A percentile compares a stretch with the other conserved stretches of the same genome.
phyloP scores from a whole-genome alignment of 2,329 filamentous ascomycete species.

The Piedraia hortae region DNA sequence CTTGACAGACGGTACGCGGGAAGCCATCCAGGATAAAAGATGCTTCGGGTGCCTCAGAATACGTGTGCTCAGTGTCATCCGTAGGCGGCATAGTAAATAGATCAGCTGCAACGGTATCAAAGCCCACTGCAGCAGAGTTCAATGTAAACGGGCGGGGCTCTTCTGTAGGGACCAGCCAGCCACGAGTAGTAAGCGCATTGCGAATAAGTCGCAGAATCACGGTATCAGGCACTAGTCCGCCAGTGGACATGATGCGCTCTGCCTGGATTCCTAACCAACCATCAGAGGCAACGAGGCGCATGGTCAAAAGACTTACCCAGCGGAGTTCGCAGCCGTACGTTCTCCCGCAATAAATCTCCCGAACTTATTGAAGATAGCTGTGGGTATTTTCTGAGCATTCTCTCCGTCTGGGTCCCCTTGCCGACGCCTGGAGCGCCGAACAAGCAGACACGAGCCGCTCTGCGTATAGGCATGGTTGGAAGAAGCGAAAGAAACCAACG shows the following conservation, averaged over 20 bases:
- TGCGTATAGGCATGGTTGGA: slow-evolving; percentile 22
- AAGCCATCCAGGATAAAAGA: slow-evolving; percentile 95
- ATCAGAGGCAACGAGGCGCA: slow-evolving; percentile 2
- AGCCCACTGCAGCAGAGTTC: slow-evolving; percentile 15
- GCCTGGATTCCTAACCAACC: slow-evolving; percentile 92
- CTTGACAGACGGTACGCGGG: slow-evolving; percentile 64
- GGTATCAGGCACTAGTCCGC: slow-evolving; percentile 70
- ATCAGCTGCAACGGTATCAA: slow-evolving; percentile 4
- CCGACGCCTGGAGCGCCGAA: slow-evolving; percentile 90
- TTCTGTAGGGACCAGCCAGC: slow-evolving; percentile 35
- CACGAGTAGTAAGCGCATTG: slow-evolving; percentile 58
- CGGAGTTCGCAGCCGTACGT: slow-evolving; percentile 69
- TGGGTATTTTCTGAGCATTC: slow-evolving; percentile 62
- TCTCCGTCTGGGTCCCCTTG: slow-evolving; percentile 78
- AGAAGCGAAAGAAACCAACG: too few species aligned
- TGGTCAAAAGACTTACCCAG: slow-evolving; percentile 31
- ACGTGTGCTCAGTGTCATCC: slow-evolving; percentile 16
- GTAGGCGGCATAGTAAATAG: slow-evolving; percentile 10
- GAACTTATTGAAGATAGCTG: slow-evolving; percentile 81
- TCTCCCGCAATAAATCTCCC: slow-evolving; percentile 69
- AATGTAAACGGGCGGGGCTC: slow-evolving; percentile 20
- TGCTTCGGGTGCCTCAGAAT: slow-evolving; percentile 41
- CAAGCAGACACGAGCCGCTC: slow-evolving; percentile 73
- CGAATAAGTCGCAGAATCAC: slow-evolving; percentile 83
- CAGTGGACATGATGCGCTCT: slow-evolving; percentile 63